A percentile compares a stretch with the other conserved stretches of the same genome.
phyloP scores from a whole-genome alignment of 108 stramenopile species.

The Licmophora abbreviata region DNA sequence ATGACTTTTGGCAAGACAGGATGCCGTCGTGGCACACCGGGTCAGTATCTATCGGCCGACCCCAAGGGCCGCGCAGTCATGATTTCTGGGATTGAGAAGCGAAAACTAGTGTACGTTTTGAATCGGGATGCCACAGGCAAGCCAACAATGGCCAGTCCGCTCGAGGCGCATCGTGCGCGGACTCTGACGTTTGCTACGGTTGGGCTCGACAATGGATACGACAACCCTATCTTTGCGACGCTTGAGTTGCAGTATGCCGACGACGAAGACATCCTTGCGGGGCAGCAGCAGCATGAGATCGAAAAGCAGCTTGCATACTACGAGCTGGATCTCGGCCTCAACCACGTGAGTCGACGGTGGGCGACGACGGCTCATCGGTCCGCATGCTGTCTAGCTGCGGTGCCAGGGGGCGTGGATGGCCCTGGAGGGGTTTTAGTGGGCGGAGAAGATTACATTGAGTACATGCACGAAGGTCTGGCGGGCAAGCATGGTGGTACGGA shows the following conservation, averaged over 20 bases:
- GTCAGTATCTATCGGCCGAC: constrained; percentile 93
- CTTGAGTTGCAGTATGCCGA: constrained; percentile 94
- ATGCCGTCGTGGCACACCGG: constrained; percentile 92
- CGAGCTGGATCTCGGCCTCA: constrained; percentile 97
- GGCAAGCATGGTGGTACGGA: not conserved
- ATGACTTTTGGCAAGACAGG: constrained; percentile 66
- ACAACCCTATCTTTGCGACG: constrained; percentile 95
- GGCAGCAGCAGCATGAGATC: constrained; percentile 16
- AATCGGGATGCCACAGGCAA: constrained; percentile 69
- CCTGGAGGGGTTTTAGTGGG: constrained; percentile 95
- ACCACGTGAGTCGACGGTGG: constrained; percentile 94
- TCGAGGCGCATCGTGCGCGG: constrained; percentile 91
- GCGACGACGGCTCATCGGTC: constrained; percentile 56
- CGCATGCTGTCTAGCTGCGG: constrained; percentile 81
- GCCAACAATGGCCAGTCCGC: constrained; percentile 86
- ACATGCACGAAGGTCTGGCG: constrained; percentile 79
- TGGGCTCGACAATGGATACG: constrained; percentile 95
- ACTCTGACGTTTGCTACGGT: constrained; percentile 77
- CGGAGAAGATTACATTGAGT: constrained; percentile 89
- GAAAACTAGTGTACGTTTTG: constrained; percentile 95
- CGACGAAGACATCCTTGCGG: constrained; percentile 41
- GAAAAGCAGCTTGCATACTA: constrained; percentile 88
- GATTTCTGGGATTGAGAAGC: constrained; percentile 89
- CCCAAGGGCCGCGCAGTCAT: constrained; percentile 89
- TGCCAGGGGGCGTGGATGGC: constrained; percentile 91